Evolutionary conservation across 805 yeast species (phyloP).

Genomic region (Nakazawaea holstii): DNA sequence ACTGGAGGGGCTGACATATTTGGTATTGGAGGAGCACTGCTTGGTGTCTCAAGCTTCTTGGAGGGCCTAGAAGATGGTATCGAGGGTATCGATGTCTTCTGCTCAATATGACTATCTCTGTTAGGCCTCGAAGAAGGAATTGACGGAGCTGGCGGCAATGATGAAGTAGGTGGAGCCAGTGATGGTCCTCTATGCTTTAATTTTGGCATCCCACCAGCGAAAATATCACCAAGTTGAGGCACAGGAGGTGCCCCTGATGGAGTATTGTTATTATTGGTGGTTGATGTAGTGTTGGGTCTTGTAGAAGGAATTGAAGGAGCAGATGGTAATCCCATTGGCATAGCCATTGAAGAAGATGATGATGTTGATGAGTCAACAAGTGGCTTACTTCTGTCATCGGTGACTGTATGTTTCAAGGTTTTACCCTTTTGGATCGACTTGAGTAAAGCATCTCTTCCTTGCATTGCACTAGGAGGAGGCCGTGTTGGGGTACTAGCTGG

Average conservation of each 20-base stretch:
- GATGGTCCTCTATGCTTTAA: slow-evolving; percentile 42
- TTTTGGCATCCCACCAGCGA: slow-evolving; percentile 80
- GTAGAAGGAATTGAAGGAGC: slow-evolving; percentile 20
- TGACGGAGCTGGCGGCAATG: slow-evolving; percentile 6
- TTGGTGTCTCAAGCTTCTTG: slow-evolving; percentile 15
- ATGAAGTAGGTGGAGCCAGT: slow-evolving; percentile 33
- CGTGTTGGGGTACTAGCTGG: slow-evolving; percentile 28
- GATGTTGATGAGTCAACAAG: slow-evolving; percentile 31
- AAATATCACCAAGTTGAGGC: slow-evolving; percentile 59
- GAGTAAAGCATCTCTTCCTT: slow-evolving; percentile 52
- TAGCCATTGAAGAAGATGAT: slow-evolving; percentile 13
- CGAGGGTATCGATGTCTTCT: slow-evolving; percentile 9
- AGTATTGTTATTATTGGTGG: slow-evolving; percentile 2
- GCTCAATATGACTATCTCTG: slow-evolving; percentile 20
- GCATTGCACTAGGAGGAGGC: slow-evolving; percentile 20
- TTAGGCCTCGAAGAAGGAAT: slow-evolving; percentile 17
- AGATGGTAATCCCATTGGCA: slow-evolving; percentile 17
- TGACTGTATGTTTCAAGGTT: slow-evolving; percentile 51
- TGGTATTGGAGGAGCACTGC: slow-evolving; percentile 12
- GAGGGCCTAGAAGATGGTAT: slow-evolving; percentile 11
- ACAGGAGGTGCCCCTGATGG: slow-evolving; percentile 26
- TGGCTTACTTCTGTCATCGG: slow-evolving; percentile 68
- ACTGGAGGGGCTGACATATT: slow-evolving; percentile 6
- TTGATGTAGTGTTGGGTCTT: slow-evolving; percentile 7
- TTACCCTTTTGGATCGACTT: slow-evolving; percentile 80